Percentiles rank a stretch among this genome's conserved stretches.
These are phyloP conservation scores for Chlorella sp. DNA, from an alignment of 139 green algal species.

Conservation along the genomic window DNA sequence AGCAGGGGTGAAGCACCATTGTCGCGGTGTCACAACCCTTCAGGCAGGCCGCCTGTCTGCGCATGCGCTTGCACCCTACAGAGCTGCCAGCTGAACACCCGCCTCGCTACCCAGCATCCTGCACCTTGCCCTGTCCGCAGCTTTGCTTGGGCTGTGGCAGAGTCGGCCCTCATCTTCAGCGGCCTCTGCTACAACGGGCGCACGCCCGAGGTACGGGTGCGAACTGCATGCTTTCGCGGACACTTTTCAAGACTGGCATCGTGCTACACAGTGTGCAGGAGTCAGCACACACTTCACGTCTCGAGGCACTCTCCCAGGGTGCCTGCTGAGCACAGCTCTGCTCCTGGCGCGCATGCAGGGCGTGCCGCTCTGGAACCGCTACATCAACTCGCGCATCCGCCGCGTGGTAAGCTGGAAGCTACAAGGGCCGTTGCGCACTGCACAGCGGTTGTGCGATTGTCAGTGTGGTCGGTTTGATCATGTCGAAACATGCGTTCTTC, in stretches of 20 bases:
- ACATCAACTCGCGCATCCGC: constrained; percentile 71
- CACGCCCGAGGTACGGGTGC: constrained; percentile 3
- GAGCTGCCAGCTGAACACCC: not conserved
- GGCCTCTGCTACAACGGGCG: constrained; percentile 77
- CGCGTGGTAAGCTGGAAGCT: constrained; percentile 35
- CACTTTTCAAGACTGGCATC: too few species aligned
- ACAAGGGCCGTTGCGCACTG: too few species aligned
- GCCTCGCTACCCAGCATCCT: not conserved
- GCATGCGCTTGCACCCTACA: not conserved
- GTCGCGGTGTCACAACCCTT: not conserved
- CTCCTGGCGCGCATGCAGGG: not conserved
- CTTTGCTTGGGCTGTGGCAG: constrained; percentile 56
- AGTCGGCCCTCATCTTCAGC: constrained; percentile 69
- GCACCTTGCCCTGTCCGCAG: not conserved
- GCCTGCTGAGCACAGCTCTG: not conserved
- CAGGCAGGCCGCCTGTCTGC: not conserved
- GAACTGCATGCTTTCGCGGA: too few species aligned
- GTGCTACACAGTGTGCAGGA: too few species aligned
- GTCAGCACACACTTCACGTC: not conserved
- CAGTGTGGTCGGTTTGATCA: too few species aligned
- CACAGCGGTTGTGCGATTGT: too few species aligned
- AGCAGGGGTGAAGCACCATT: not conserved
- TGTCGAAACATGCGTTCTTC: too few species aligned
- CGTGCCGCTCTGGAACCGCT: constrained; percentile 67
- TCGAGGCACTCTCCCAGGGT: not conserved